phyloP scores from a whole-genome alignment of 805 yeast genomes.

The Metschnikowia hibisci region DNA sequence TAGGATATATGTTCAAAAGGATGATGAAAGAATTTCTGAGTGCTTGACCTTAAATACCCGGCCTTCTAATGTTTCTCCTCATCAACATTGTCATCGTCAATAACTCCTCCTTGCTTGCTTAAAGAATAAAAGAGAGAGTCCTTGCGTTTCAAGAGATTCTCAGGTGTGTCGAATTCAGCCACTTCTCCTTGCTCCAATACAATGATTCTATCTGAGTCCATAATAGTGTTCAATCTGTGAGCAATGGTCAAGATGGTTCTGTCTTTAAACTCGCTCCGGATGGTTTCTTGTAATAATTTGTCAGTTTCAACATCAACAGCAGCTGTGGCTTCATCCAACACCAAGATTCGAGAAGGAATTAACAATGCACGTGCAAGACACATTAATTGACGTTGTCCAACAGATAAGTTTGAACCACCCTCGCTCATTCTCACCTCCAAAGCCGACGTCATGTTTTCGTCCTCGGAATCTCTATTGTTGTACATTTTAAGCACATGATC shows the following conservation, averaged over 20 bases:
- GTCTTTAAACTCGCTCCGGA: constrained; percentile 67
- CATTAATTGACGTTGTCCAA: constrained; percentile 57
- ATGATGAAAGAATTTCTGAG: no score
- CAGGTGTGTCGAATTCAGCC: constrained; percentile 73
- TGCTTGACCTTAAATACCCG: no score
- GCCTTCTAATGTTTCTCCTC: constrained; percentile 1
- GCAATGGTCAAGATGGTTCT: constrained; percentile 83
- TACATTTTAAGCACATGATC: constrained; percentile 38
- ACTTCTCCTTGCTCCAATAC: constrained; percentile 74
- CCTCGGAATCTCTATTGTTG: constrained; percentile 26
- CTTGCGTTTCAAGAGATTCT: constrained; percentile 57
- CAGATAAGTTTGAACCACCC: constrained; percentile 47
- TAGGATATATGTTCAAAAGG: no score
- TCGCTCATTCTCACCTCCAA: constrained; percentile 39
- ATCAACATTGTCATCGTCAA: constrained; percentile 20
- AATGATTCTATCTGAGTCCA: constrained; percentile 74
- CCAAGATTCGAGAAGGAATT: constrained; percentile 54
- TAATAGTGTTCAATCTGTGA: constrained; percentile 76
- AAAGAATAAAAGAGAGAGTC: constrained; percentile 74
- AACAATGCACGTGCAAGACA: constrained; percentile 77
- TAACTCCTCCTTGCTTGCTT: constrained; percentile 77
- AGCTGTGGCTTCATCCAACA: constrained; percentile 84
- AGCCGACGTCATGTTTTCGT: constrained; percentile 20
- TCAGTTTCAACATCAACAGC: constrained; percentile 88
- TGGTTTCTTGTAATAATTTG: constrained; percentile 70